These are phyloP conservation scores for Pythium folliculosum DNA, from an alignment of 352 stramenopile genomes.

Conservation along the genomic window DNA sequence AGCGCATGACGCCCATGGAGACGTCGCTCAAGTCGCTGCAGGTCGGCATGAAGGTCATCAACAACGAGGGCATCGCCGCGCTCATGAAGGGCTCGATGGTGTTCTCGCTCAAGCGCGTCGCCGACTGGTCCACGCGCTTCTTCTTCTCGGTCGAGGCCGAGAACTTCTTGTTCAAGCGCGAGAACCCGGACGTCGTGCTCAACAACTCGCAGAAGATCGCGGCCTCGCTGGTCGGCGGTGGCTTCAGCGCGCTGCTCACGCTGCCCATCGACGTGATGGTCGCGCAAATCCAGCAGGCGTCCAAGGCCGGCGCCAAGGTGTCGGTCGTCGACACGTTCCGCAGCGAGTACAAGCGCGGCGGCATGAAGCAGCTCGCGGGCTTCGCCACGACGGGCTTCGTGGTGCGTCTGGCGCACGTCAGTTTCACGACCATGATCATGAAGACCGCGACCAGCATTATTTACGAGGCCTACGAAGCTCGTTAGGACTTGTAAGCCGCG, in stretches of 20 bases:
- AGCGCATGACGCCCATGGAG: conserved; percentile 86
- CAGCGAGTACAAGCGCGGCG: conserved; percentile 70
- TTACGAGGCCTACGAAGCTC: conserved; percentile 74
- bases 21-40: conserved; percentile 80
- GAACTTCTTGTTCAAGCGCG: conserved; percentile 72
- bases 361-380: conserved; percentile 72
- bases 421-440: conserved; percentile 92
- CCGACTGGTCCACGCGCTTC: conserved; percentile 92
- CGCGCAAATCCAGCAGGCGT: conserved; percentile 92
- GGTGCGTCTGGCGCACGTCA: conserved; percentile 65
- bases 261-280: conserved; percentile 93
- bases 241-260: conserved; percentile 74
- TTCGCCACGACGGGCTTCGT: conserved; percentile 88
- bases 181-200: conserved; percentile 60
- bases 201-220: conserved; percentile 75
- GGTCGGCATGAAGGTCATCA: conserved; percentile 90
- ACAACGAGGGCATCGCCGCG: conserved; percentile 78
- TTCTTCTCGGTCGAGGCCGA: conserved; percentile 90
- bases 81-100: conserved; percentile 92
- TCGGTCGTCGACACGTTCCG: conserved; percentile 74
- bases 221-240: conserved; percentile 84
- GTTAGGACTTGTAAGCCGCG: conserved; percentile 18
- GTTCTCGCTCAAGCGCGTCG: conserved; percentile 92
- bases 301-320: conserved; percentile 85
- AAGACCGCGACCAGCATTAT: conserved; percentile 85